Percentiles rank a stretch among this genome's conserved stretches.
Evolutionary conservation across 2,329 filamentous ascomycete species (phyloP).

Genomic region (Penicillium paneum): DNA sequence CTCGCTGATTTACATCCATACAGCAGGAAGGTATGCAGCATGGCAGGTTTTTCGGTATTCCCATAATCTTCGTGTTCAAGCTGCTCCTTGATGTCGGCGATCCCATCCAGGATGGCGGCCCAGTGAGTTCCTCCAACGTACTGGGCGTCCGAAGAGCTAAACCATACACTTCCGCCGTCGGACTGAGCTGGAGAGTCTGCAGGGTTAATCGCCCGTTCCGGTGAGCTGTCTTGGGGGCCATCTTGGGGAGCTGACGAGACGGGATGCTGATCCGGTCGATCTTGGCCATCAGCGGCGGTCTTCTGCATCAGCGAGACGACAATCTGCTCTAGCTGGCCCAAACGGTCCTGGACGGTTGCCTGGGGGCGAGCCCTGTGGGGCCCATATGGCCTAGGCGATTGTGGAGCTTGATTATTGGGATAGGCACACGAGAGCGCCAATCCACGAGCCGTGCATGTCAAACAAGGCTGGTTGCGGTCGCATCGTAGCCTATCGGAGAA

Average conservation of each 20-base stretch:
- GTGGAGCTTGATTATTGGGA: background rate
- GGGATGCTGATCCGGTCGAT: background rate
- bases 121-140: constrained; percentile 31
- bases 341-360: constrained; percentile 51
- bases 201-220: background rate
- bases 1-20: background rate
- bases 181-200: background rate
- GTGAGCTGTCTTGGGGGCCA: background rate
- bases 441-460: background rate
- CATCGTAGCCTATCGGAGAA: background rate
- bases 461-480: background rate
- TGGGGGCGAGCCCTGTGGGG: background rate
- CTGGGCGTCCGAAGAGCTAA: background rate
- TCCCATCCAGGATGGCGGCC: constrained; percentile 27
- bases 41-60: background rate
- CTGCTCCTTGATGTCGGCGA: constrained; percentile 27
- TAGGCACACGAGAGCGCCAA: background rate
- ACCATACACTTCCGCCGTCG: background rate
- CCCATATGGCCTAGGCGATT: background rate
- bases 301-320: constrained; percentile 51
- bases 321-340: constrained; percentile 55
- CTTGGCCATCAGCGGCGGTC: background rate
- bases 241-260: background rate
- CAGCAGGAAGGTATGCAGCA: background rate
- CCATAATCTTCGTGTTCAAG: constrained; percentile 12